Base-by-base conservation (phyloP, 805 yeast species). In the Scheffersomyces amazonensis region DNA sequence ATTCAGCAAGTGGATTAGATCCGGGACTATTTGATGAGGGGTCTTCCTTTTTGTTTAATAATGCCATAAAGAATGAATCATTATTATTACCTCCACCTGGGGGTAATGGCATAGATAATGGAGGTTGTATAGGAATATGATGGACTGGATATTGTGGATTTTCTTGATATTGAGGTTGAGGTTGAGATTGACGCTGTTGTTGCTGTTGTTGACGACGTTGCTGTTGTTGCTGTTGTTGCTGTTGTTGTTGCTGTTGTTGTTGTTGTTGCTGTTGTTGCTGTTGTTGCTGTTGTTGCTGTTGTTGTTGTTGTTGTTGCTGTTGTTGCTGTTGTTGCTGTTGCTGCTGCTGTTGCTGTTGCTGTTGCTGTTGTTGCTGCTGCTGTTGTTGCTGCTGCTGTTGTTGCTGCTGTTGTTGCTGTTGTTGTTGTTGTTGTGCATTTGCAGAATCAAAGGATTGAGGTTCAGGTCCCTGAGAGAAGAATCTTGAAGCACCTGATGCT, bases 41-140 rank as follows among this genome's bases (percentile, higher is more conserved):
- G 16, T 22, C 35, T 24, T 47, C 48, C 20, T 58, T 52, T 42
- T 69, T 72, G 29, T 66, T 61, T 44, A 76, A 52, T 38, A 76
- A 54, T 4, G 79, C 67, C 58, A 69, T 62, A 48, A 76, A 72
- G 43, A 76, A 76, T 12, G 66, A 52, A 41, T 73, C 77, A 45
- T 65, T 62, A n/a, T 53, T 41, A 13, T 45, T 28, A 32, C 45
- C 18, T 6, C 30, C 17, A 8, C 5, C 17, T 16, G 32, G 35
- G 9, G 34, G n/a, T 16, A 24, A 22, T 13, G 9, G 30, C 4
- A 6, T 7, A 13, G 4, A 4, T 6, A 4, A 8, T 9, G 7
- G 10, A 9, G 27, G 27, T 5, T 5, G 7, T n/a, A 27, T 27
- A 5, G 16, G 20, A 19, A 15, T 25, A 9, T 27, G 9, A 4